A percentile compares a stretch with the other conserved stretches of the same genome.
Conservation (phyloP, 1,284 basidiomycete species). For the Earliella scabrosa region DNA sequence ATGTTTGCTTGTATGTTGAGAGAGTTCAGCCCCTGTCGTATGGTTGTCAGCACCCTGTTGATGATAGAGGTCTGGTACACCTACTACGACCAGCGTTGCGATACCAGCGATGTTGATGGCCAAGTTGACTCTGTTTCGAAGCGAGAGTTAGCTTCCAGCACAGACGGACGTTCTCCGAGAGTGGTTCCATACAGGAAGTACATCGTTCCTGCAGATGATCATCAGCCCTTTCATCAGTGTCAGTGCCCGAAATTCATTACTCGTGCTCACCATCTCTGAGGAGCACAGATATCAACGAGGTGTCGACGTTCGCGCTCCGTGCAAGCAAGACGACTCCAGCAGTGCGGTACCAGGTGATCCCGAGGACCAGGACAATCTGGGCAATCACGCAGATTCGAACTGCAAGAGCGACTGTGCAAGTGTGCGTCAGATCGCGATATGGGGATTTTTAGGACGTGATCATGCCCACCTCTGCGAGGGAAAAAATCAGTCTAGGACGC, state of each 20-base stretch:
- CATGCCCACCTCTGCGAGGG: no score
- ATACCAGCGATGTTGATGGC: no score
- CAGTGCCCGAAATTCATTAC: background rate
- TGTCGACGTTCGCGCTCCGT: background rate
- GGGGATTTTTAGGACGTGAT: no score
- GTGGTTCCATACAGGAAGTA: background rate
- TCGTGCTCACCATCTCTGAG: conserved; percentile 13
- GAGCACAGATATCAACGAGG: conserved; percentile 1
- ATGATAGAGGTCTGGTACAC: no score
- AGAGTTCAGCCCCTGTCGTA: no score
- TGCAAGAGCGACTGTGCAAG: background rate
- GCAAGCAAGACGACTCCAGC: conserved; percentile 1
- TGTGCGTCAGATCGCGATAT: background rate
- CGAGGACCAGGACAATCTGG: conserved; percentile 6
- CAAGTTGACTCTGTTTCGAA: no score
- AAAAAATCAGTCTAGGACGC: no score
- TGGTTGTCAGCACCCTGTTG: no score
- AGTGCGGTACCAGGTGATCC: conserved; percentile 20
- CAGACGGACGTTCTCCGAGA: no score
- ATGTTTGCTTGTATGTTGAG: no score
- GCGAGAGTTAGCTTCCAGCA: no score
- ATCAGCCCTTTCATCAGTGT: background rate
- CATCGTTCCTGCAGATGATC: background rate
- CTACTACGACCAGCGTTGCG: no score
- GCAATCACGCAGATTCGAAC: background rate